These are phyloP conservation scores for Aspergillus sclerotiicarbonarius DNA, from an alignment of 495 filamentous ascomycete genomes.

Conservation along the genomic window DNA sequence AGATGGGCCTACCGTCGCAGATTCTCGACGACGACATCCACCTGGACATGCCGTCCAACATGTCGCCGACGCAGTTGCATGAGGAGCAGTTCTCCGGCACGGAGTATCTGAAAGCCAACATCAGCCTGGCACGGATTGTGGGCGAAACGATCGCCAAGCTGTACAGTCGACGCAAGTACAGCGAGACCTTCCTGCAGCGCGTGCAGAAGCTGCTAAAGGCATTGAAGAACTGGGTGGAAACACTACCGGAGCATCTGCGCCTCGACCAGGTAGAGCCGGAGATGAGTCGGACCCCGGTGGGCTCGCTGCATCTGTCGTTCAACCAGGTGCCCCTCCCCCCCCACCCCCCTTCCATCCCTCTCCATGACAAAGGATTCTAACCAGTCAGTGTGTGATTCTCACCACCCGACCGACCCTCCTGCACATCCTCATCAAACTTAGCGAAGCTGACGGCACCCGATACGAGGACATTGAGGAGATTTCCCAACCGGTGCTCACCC, in stretches of 20 bases:
- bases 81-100: conserved; percentile 43
- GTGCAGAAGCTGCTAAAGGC: conserved; percentile 45
- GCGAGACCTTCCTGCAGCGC: conserved; percentile 42
- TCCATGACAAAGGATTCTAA: too few relatives aligned
- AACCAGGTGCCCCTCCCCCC: conserved; percentile 25
- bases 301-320: conserved; percentile 43
- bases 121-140: conserved; percentile 41
- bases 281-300: conserved; percentile 37
- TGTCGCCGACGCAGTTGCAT: conserved; percentile 33
- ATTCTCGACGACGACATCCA: conserved; percentile 49
- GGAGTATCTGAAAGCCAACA: conserved; percentile 41
- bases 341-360: too few relatives aligned
- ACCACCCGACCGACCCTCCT: conserved; percentile 43
- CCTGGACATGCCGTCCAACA: conserved; percentile 41
- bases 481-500: conserved; percentile 39
- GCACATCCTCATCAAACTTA: conserved; percentile 40
- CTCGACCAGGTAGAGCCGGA: conserved; percentile 40
- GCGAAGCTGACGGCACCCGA: conserved; percentile 16
- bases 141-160: conserved; percentile 43
- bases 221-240: conserved; percentile 46
- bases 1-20: conserved; percentile 45
- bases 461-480: conserved; percentile 20
- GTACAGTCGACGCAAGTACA: conserved; percentile 45
- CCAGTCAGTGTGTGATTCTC: conserved; percentile 38
- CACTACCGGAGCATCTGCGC: conserved; percentile 39